Evolutionary conservation across 192 early-diverging fungal species (phyloP).

Genomic region (Coemansia sp.): DNA sequence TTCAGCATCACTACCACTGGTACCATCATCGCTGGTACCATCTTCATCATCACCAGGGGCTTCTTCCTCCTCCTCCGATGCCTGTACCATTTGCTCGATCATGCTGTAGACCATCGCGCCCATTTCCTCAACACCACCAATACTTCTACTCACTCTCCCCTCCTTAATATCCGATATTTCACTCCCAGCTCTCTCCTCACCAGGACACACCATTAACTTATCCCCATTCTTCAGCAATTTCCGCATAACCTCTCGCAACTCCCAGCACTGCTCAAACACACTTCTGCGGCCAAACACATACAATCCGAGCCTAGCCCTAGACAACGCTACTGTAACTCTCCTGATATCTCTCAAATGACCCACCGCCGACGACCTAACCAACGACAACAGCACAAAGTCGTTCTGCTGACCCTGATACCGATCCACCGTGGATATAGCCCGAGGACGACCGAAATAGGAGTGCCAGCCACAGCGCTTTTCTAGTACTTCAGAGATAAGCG

Average conservation of each 20-base stretch:
- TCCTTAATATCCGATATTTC: conserved; percentile 16
- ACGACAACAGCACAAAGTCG: conserved; percentile 90
- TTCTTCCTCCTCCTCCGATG: not conserved
- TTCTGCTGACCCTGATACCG: conserved; percentile 95
- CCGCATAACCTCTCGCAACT: conserved; percentile 72
- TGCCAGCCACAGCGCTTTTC: conserved; percentile 83
- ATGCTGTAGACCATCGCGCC: conserved; percentile 29
- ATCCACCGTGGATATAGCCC: conserved; percentile 87
- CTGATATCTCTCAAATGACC: conserved; percentile 94
- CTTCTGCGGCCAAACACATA: conserved; percentile 82
- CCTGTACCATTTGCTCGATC: conserved; percentile 9
- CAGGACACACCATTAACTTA: conserved; percentile 56
- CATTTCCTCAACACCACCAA: conserved; percentile 39
- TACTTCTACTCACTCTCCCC: conserved; percentile 17
- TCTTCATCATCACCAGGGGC: not conserved
- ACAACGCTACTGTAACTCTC: conserved; percentile 90
- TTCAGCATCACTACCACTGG: too few species aligned
- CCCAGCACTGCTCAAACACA: conserved; percentile 80
- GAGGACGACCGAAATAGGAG: conserved; percentile 79
- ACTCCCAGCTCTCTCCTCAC: conserved; percentile 50
- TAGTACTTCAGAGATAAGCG: conserved; percentile 89
- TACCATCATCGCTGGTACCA: too few species aligned
- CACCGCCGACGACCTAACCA: conserved; percentile 87
- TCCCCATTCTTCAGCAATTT: conserved; percentile 65
- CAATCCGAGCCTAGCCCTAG: conserved; percentile 88